Percentiles rank a stretch among this genome's conserved stretches.
phyloP scores from a whole-genome alignment of 75 land plant species.

The Picea glauca region DNA sequence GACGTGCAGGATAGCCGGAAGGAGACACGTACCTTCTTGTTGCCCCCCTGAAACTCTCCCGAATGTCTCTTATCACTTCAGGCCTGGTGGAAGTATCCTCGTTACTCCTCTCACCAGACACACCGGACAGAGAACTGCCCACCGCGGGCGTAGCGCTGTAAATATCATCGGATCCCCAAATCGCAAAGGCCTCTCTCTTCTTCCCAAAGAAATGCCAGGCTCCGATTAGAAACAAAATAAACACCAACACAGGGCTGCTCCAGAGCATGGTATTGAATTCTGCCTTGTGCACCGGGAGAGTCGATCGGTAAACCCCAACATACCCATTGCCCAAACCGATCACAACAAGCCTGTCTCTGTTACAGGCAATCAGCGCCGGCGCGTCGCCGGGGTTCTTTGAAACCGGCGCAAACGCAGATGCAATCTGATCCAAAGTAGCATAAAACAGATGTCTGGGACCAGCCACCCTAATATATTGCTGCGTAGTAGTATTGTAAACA shows the following conservation, averaged over 20 bases:
- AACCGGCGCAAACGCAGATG: conserved; percentile 42
- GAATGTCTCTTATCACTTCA: conserved; percentile 40
- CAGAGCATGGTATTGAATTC: conserved; percentile 67
- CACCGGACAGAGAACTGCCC: conserved; percentile 23
- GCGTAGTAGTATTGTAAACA: conserved; percentile 78
- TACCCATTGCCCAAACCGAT: conserved; percentile 78
- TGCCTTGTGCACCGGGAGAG: conserved; percentile 66
- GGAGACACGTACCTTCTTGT: conserved; percentile 67
- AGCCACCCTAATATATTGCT: conserved; percentile 53
- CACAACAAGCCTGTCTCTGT: conserved; percentile 75
- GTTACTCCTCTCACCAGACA: conserved; percentile 22
- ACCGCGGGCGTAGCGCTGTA: conserved; percentile 19
- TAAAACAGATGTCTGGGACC: conserved; percentile 63
- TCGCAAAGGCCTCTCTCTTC: conserved; percentile 62
- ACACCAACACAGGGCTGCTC: conserved; percentile 80
- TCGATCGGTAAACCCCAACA: conserved; percentile 74
- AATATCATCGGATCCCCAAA: conserved; percentile 56
- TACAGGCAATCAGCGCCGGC: conserved; percentile 64
- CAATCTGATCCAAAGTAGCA: conserved; percentile 60
- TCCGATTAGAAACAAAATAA: conserved; percentile 59
- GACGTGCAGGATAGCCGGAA: conserved; percentile 28
- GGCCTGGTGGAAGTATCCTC: conserved; percentile 27
- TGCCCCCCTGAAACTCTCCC: conserved; percentile 34
- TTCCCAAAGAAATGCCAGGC: conserved; percentile 78
- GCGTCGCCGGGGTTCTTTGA: conserved; percentile 6